phyloP scores from a whole-genome alignment of 768 basidiomycete species.

The Hysterangium stoloniferum region DNA sequence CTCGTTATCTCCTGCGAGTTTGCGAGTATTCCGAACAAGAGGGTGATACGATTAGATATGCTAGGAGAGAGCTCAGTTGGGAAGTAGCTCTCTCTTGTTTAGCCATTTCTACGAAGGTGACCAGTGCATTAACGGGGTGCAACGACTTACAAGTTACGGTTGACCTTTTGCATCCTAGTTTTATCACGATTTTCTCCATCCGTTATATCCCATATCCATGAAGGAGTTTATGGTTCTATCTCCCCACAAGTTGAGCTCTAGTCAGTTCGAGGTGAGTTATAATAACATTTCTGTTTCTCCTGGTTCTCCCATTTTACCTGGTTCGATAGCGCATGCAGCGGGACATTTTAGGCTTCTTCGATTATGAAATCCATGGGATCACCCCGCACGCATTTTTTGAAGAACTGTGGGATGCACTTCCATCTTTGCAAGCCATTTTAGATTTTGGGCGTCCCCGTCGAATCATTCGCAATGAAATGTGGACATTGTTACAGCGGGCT shows the following conservation, averaged over 20 bases:
- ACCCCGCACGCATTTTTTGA: conserved; percentile 44
- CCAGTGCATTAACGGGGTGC: neutral
- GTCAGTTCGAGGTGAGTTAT: conserved; percentile 45
- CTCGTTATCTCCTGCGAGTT: conserved; percentile 44
- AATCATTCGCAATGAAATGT: conserved; percentile 36
- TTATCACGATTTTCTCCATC: conserved; percentile 55
- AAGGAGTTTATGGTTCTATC: conserved; percentile 44
- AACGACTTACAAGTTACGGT: neutral
- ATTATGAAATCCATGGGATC: conserved; percentile 41
- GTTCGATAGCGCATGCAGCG: conserved; percentile 43
- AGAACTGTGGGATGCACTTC: conserved; percentile 50
- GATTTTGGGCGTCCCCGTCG: conserved; percentile 37
- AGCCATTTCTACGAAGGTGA: conserved; percentile 54
- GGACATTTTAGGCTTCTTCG: conserved; percentile 41
- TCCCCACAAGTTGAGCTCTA: conserved; percentile 36
- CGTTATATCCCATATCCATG: conserved; percentile 45
- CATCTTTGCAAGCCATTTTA: conserved; percentile 40
- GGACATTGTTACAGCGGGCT: conserved; percentile 41
- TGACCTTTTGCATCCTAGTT: conserved; percentile 30
- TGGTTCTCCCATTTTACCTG: neutral
- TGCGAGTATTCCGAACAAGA: conserved; percentile 17
- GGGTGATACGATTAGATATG: neutral
- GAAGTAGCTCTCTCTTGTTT: conserved; percentile 52
- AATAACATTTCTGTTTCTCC: neutral
- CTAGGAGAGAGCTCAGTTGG: conserved; percentile 38